Evolutionary conservation across 108 stramenopile species (phyloP), one percentile per base, ranked within the genome.

Genomic region (Nitzschia sp.): DNA sequence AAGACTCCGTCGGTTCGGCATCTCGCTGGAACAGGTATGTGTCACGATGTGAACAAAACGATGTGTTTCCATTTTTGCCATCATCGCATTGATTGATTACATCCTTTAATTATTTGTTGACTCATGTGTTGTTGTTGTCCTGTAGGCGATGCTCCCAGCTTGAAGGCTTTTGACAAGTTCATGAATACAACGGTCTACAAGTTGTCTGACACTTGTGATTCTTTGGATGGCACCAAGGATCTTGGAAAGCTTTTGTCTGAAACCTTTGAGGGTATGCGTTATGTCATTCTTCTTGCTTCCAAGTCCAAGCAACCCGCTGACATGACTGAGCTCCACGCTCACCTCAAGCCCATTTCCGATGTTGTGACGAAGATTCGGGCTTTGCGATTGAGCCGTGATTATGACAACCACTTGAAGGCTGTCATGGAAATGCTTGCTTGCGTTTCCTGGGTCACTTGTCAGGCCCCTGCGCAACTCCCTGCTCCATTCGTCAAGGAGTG

Each of bases 401-500:
- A 79, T 41, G 89, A 89, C 65, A 78, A 74, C 61, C 92, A 93
- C 57, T 37, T 77, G 63, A 90, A 90, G 71, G 92, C 89, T 37
- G 71, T 93, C 2, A 83, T 66, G 61, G 92, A 93, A 78, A 83
- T 89, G 87, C 60, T 93, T 20, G 63, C 79, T 29, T 87, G 82
- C 43, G 63, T 89, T 12, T 86, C 85, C 38, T 93, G 92, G 92
- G 80, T 93, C 20, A 68, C 83, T 29, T 73, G 86, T 46, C 57
- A 51, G 6, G 76, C 92, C 29, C 89, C 92, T 24, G 64, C 80
- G n/a, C 62, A 64, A 41, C 63, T 83, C 22, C 92, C 92, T 7
- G 77, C 77, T 10, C 72, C 63, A 19, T 90, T 89, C 63, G 87
- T 88, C 50, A 89, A 89, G 57, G 93, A 94, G 41, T 86, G 86